Base-by-base conservation (phyloP, 2,329 filamentous ascomycete species). In the Atkinsonella hypoxylon region DNA sequence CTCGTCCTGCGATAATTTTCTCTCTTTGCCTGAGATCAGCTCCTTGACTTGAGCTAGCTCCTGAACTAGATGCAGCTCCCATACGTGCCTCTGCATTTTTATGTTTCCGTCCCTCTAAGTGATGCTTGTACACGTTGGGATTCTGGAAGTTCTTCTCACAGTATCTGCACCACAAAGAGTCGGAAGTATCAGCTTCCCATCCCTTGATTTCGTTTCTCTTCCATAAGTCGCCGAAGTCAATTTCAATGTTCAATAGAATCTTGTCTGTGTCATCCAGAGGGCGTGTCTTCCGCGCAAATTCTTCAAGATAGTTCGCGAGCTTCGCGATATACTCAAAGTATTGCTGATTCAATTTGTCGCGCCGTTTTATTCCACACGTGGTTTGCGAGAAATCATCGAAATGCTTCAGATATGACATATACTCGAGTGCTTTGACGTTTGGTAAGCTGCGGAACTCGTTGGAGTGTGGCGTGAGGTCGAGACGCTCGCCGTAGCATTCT, bases 71-170 rank as follows among this genome's bases (percentile, higher is more conserved):
- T 70, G 68, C 54, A 73, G 68, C 49, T 75, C 74, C 41, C 83
- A 77, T 49, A 26, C 78, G 76, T 63, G 89, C 82, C 1, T 85
- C 87, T 0, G 87, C 87, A 60, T 89, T 88, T 65, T 91, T 80
- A 65, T 49, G 49, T 65, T 97, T 98, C 70, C 95, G 91, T 41
- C 91, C 91, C 0, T 74, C 85, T 54, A 98, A 70, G 65, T 98
- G 93, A 38, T 81, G 83, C 60, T 89, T 90, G 73, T 95, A 95
- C 45, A 96, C 89, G 55, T 95, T 95, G 57, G 93, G 82, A 61
- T 96, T 97, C 61, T 87, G 89, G 70, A 97, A 98, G 53, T 91
- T 88, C 69, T 90, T 96, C 63, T 93, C 85, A 64, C 93, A 98
- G 55, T 90, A 89, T 6, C 84, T 76, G 61, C 93, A 98, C 86